Percentiles rank a stretch among this genome's conserved stretches.
These are phyloP conservation scores for Zygosaccharomyces bisporus DNA, from an alignment of 805 yeast genomes.

Conservation along the genomic window DNA sequence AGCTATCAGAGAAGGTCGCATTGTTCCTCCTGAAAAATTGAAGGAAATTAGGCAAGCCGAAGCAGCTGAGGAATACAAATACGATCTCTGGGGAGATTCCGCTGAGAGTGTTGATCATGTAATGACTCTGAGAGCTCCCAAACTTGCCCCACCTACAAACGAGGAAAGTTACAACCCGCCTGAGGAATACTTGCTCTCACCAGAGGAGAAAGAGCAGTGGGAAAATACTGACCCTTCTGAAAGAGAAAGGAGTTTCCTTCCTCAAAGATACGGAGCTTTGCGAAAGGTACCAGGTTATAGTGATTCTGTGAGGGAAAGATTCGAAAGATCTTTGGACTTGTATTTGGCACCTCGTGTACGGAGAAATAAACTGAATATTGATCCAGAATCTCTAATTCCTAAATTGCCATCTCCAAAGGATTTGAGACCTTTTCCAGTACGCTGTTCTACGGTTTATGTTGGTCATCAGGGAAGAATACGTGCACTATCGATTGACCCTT, in stretches of 20 bases:
- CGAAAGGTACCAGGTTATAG: constrained; percentile 93
- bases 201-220: constrained; percentile 74
- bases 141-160: constrained; percentile 90
- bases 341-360: constrained; percentile 96
- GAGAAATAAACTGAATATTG: constrained; percentile 83
- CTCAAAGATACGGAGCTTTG: constrained; percentile 74
- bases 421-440: constrained; percentile 92
- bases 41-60: constrained; percentile 48
- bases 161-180: constrained; percentile 98
- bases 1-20: constrained; percentile 95
- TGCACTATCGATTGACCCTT: constrained; percentile 77
- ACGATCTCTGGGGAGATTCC: constrained; percentile 84
- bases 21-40: constrained; percentile 65
- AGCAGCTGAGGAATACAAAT: constrained; percentile 52
- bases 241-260: constrained; percentile 73
- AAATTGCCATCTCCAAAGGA: constrained; percentile 96
- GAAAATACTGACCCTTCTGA: constrained; percentile 67
- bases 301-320: constrained; percentile 80
- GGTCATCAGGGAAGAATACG: constrained; percentile 87
- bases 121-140: constrained; percentile 93
- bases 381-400: constrained; percentile 93
- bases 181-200: constrained; percentile 79
- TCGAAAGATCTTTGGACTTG: constrained; percentile 89
- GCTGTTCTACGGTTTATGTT: constrained; percentile 73
- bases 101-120: constrained; percentile 63